Percentiles rank a stretch among this genome's conserved stretches.
Evolutionary conservation across 371 early-diverging fungal species (phyloP).

Genomic region (Rhizopus sp.): DNA sequence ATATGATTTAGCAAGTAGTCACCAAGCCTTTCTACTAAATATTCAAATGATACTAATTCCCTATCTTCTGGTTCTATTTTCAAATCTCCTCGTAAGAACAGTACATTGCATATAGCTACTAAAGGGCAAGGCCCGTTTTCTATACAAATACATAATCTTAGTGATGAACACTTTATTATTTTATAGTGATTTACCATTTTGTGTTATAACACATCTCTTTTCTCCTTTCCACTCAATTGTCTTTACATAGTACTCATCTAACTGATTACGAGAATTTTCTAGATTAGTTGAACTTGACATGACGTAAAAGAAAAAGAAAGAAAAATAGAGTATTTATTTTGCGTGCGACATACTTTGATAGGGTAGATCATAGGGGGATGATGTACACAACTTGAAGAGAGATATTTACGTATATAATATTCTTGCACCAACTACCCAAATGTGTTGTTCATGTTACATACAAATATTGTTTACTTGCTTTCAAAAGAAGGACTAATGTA

Average conservation of each 20-base stretch:
- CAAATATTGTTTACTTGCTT: too few relatives aligned
- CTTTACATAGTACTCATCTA: slow-evolving; percentile 64
- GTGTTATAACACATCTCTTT: slow-evolving; percentile 72
- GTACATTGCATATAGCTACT: slow-evolving; percentile 83
- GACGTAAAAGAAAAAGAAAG: slow-evolving; percentile 16
- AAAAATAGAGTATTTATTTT: too few relatives aligned
- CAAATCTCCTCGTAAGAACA: slow-evolving; percentile 78
- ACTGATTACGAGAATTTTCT: slow-evolving; percentile 33
- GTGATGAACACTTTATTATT: not conserved
- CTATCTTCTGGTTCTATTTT: slow-evolving; percentile 58
- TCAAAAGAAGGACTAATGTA: too few relatives aligned
- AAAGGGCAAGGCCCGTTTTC: slow-evolving; percentile 94
- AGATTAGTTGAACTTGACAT: slow-evolving; percentile 49
- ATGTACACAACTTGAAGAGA: too few relatives aligned
- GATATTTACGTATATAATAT: too few relatives aligned
- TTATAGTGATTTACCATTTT: slow-evolving; percentile 61
- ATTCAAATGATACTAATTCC: slow-evolving; percentile 64
- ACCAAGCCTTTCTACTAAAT: slow-evolving; percentile 74
- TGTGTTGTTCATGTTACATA: too few relatives aligned
- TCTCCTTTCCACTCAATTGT: slow-evolving; percentile 62
- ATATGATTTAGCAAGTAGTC: slow-evolving; percentile 61
- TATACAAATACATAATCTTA: slow-evolving; percentile 15
- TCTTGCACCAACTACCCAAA: too few relatives aligned
- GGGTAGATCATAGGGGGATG: too few relatives aligned
- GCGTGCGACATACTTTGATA: too few relatives aligned